A percentile compares a stretch with the other conserved stretches of the same genome.
These are phyloP conservation scores for Kalanchoe fedtschenkoi DNA, from an alignment of 164 flowering plant species.

Conservation along the genomic window DNA sequence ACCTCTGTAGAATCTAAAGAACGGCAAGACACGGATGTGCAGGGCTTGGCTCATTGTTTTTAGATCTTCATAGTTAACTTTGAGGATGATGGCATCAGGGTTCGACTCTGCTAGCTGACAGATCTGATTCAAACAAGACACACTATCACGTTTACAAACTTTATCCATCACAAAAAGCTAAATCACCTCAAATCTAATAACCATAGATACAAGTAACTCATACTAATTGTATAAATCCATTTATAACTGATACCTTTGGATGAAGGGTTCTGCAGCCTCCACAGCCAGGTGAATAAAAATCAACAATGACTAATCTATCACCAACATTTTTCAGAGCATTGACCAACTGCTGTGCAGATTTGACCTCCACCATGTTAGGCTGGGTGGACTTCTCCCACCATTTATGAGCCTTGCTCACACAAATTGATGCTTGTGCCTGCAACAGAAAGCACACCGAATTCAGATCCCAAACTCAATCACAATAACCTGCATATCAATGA, in stretches of 20 bases:
- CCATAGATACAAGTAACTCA: background rate
- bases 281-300: constrained; percentile 89
- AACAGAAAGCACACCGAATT: constrained; percentile 8
- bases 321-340: constrained; percentile 49
- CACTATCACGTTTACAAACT: background rate
- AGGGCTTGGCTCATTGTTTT: constrained; percentile 48
- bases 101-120: constrained; percentile 64
- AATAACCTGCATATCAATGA: background rate
- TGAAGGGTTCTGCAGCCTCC: constrained; percentile 93
- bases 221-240: background rate
- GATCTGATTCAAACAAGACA: constrained; percentile 22
- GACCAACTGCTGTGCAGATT: constrained; percentile 57
- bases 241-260: constrained; percentile 51
- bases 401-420: constrained; percentile 39
- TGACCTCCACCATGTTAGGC: constrained; percentile 74
- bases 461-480: background rate
- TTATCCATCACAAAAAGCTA: background rate
- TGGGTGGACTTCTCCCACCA: constrained; percentile 82
- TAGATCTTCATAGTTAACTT: constrained; percentile 61
- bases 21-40: constrained; percentile 61
- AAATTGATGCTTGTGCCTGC: constrained; percentile 44
- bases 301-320: constrained; percentile 62
- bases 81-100: constrained; percentile 44
- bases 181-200: background rate
- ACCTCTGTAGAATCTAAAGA: constrained; percentile 67